Conservation (phyloP, 352 stramenopile species). For the Phytophthora constricta region DNA sequence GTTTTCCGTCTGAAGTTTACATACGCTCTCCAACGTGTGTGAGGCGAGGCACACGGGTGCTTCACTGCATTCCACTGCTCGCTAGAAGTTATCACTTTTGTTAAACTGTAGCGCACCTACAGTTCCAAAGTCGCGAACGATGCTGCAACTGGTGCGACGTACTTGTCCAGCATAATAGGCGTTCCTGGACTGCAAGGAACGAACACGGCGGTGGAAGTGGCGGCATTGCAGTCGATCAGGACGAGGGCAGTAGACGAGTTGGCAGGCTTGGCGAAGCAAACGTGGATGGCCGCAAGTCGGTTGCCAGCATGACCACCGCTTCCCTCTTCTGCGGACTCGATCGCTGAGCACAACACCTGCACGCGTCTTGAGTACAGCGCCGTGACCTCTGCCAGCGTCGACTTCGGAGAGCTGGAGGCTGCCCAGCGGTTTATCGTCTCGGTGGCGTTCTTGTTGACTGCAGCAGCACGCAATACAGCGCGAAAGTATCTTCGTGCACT, state of each 20-base stretch:
- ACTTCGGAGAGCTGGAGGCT: conserved; percentile 17
- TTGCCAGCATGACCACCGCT: conserved; percentile 22
- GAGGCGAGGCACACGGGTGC: no score
- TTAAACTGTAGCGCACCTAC: no score
- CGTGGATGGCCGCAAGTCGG: conserved; percentile 44
- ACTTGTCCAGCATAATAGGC: conserved; percentile 33
- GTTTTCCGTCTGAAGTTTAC: no score
- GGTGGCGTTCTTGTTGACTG: conserved; percentile 25
- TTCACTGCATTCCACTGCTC: no score
- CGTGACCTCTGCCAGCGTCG: conserved; percentile 36
- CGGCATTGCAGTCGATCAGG: conserved; percentile 35
- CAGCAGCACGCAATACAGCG: conserved; percentile 32
- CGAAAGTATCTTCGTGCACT: conserved; percentile 46
- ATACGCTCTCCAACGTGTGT: no score
- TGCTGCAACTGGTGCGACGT: conserved; percentile 8
- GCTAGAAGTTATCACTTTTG: no score
- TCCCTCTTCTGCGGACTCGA: conserved; percentile 6
- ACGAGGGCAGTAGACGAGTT: conserved; percentile 19
- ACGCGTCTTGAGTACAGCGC: conserved; percentile 45
- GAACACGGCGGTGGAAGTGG: conserved; percentile 26
- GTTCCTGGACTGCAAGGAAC: conserved; percentile 28
- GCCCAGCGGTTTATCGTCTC: conserved; percentile 44
- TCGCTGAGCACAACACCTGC: conserved; percentile 50
- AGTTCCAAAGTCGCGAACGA: not conserved
- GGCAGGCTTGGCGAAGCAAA: conserved; percentile 45